Conservation (phyloP, 2,329 filamentous ascomycete species). For the Aspergillus arachidicola region DNA sequence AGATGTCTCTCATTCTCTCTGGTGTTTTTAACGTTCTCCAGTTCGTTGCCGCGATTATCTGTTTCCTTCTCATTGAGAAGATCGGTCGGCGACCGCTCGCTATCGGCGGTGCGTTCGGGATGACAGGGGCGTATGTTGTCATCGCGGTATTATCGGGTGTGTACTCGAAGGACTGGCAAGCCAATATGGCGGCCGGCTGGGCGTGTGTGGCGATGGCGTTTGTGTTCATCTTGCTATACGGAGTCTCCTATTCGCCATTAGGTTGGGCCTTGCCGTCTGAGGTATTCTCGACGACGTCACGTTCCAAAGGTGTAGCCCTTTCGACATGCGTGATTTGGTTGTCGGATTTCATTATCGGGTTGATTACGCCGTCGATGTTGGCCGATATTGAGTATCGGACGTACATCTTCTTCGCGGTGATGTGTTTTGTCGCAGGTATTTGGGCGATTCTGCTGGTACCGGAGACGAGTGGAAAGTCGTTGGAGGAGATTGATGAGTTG, state of each 20-base stretch:
- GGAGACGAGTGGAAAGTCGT: constrained; percentile 30
- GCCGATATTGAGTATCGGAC: constrained; percentile 27
- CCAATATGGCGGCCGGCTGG: constrained; percentile 24
- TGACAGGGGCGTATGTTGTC: constrained; percentile 26
- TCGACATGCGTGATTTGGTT: constrained; percentile 70
- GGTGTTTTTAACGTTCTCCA: constrained; percentile 45
- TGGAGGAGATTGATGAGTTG: constrained; percentile 33
- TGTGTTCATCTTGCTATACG: constrained; percentile 24
- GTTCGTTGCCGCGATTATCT: constrained; percentile 65
- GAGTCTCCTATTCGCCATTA: constrained; percentile 33
- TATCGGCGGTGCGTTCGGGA: constrained; percentile 58
- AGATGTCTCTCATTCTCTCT: constrained; percentile 69
- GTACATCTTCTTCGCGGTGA: constrained; percentile 24
- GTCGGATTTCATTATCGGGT: constrained; percentile 71
- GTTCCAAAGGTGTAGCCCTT: constrained; percentile 67
- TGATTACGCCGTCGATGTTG: constrained; percentile 65
- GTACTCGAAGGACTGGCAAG: constrained; percentile 23
- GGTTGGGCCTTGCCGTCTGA: constrained; percentile 52
- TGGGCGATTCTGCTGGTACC: constrained; percentile 32
- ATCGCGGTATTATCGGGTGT: constrained; percentile 28
- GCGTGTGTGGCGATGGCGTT: constrained; percentile 19
- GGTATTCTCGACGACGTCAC: constrained; percentile 66
- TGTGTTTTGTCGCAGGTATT: constrained; percentile 16
- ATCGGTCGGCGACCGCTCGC: constrained; percentile 57
- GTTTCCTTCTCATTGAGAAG: constrained; percentile 33